Evolutionary conservation across 495 filamentous ascomycete genomes (phyloP), one percentile per base, ranked within the genome.

Genomic region (Daldinia decipiens): DNA sequence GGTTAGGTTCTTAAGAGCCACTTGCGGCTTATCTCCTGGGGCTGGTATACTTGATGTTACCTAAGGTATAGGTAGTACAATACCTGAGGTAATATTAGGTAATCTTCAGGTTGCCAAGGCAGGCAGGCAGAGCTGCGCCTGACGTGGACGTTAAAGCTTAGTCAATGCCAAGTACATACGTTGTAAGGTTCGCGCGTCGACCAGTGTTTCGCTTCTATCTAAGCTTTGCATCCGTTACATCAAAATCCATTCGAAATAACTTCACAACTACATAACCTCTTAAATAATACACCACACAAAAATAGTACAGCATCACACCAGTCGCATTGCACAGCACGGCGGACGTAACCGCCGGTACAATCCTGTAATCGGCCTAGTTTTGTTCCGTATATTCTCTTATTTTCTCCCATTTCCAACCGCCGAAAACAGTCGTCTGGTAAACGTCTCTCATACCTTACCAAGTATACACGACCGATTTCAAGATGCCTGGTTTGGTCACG

Each of bases 401-500:
- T 17, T 53, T 39, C 34, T 50, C 39, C 24, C 39, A 26, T 34
- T 55, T 11, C 43, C 34, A 31, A 55, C 34, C 21, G 17, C 52
- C 34, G 4, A 24, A 45, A 15, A 19, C 17, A 58, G 24, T 59
- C 40, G 51, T 31, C 38, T 32, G 32, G 43, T 67, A 57, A 62
- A 32, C 43, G 8, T 47, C 50, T 32, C 38, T 17, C 12, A 36
- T 36, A 36, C 34, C 34, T 55, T 52, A 11, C 12, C 63, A 47
- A 12, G 19, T 56, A 15, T 53, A 17, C 31, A 29, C 5, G 12
- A 39, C 11, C 47, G 52, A 36, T 52, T 59, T 31, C 75, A 84
- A 76, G 21, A 99, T 99, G 95, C 92, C 95, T 78, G 94, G 92
- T 78, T 85, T 99, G 75, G 92, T 93, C 74, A 97, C 96, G 60